These are phyloP conservation scores for Kodamaea sagamina DNA, from an alignment of 805 yeast species.

Conservation along the genomic window DNA sequence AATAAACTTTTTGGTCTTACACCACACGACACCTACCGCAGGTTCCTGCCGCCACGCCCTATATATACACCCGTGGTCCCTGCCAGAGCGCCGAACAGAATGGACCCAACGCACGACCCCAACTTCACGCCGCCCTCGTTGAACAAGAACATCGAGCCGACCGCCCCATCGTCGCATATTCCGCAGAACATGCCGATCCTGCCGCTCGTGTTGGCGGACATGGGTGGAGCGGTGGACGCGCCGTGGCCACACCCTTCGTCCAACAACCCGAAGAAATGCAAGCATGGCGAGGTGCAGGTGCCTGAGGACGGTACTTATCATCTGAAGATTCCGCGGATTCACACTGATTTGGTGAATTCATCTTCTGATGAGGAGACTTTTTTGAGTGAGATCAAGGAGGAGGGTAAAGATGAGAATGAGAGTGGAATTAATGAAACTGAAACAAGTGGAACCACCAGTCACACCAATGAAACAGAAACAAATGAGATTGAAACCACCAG, in stretches of 20 bases:
- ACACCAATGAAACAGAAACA: slow-evolving; percentile 4
- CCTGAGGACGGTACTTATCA: slow-evolving; percentile 25
- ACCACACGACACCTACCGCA: slow-evolving; percentile 4
- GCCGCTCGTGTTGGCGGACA: slow-evolving; percentile 75
- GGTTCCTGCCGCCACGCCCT: not conserved
- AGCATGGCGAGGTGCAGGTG: slow-evolving; percentile 12
- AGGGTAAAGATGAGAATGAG: too few relatives aligned
- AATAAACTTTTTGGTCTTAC: slow-evolving; percentile 2
- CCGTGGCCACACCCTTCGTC: slow-evolving; percentile 58
- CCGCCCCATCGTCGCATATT: slow-evolving; percentile 66
- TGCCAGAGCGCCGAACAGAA: slow-evolving; percentile 23
- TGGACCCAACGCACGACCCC: slow-evolving; percentile 95
- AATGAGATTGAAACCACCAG: slow-evolving; percentile 9
- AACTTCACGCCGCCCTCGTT: slow-evolving; percentile 84
- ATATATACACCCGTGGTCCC: not conserved
- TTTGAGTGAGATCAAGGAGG: too few relatives aligned
- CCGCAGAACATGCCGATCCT: slow-evolving; percentile 78
- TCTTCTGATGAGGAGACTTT: slow-evolving; percentile 44
- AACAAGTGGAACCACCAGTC: not conserved
- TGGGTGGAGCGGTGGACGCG: slow-evolving; percentile 69
- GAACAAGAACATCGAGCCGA: slow-evolving; percentile 59
- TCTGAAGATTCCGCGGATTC: slow-evolving; percentile 53
- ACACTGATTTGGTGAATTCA: slow-evolving; percentile 53
- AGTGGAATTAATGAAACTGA: too few relatives aligned
- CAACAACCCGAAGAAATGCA: slow-evolving; percentile 10